Evolutionary conservation across 1,284 basidiomycete genomes (phyloP).

Genomic region (Cryptococcus depauperatus): DNA sequence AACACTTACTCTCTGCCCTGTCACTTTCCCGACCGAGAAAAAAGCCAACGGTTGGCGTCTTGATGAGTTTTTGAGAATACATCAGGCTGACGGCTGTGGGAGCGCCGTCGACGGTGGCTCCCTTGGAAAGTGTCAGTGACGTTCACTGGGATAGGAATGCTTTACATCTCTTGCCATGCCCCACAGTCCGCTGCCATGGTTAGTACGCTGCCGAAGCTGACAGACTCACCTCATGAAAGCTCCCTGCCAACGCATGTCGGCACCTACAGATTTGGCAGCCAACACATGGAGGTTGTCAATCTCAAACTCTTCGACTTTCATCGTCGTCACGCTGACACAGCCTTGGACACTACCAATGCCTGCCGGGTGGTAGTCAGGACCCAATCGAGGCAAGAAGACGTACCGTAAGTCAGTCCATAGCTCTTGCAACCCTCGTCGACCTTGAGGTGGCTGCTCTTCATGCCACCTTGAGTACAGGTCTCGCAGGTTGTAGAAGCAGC

Average conservation of each 20-base stretch:
- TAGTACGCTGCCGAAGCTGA: neutral
- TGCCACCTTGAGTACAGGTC: neutral
- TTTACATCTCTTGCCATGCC: slow-evolving; percentile 2
- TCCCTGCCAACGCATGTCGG: neutral
- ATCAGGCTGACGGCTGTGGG: slow-evolving; percentile 8
- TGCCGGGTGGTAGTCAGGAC: neutral
- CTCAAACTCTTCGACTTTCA: slow-evolving; percentile 2
- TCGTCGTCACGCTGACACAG: neutral
- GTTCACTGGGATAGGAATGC: neutral
- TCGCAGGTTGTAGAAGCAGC: slow-evolving; percentile 2
- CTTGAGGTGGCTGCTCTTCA: neutral
- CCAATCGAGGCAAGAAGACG: neutral
- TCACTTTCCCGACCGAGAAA: slow-evolving; percentile 9
- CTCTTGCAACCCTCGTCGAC: neutral
- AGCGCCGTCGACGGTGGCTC: neutral
- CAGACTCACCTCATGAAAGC: slow-evolving; percentile 4
- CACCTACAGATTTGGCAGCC: neutral
- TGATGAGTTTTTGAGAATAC: slow-evolving; percentile 2
- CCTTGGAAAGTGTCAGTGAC: neutral
- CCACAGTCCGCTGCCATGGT: slow-evolving; percentile 2
- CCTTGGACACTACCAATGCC: slow-evolving; percentile 3
- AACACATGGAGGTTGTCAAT: slow-evolving; percentile 1
- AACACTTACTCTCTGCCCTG: slow-evolving; percentile 2
- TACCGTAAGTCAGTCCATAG: slow-evolving; percentile 1
- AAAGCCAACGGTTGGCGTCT: slow-evolving; percentile 9